Evolutionary conservation across 2,329 filamentous ascomycete species (phyloP), one percentile per base, ranked within the genome.

Genomic region (Seiridium unicorne): DNA sequence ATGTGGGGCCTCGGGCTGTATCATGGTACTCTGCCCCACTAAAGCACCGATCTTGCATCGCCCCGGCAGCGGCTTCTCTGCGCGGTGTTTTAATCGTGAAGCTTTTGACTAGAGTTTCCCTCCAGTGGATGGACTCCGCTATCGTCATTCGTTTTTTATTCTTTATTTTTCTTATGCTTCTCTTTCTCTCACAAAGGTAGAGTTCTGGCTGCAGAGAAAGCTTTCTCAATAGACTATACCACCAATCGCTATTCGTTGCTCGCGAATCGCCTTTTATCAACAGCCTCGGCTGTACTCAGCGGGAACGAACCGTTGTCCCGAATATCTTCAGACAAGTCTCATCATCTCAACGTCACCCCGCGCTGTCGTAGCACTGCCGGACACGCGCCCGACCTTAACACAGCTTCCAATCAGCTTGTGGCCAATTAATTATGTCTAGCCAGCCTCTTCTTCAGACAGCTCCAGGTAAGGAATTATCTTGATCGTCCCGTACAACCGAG

Each of bases 361-460:
- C 46, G 46, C n/a, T 3, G 26, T 18, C n/a, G 46, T 48, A 48
- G 2, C 35, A 26, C 47, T 32, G 26, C 47, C 26, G 26, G 47
- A 18, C 26, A 26, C 47, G 18, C 47, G 32, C 13, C 26, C 47
- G 35, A 35, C 9, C 13, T 32, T 31, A 9, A 49, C 8, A 35
- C 26, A 49, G 26, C 47, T 9, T 26, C 18, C 47, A 36, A 38
- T 9, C 35, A n/a, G 13, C 13, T 53, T 35, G 5, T n/a, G n/a
- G 44, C 34, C 36, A 44, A 34, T 35, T 31, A 74, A 83, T 66
- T 72, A 98, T 99, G 95, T 99, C 95, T 65, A 93, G 89, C 75
- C 94, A 97, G 80, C 95, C 95, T 72, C 91, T 99, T 61, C 91
- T 99, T 68, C 93, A 97, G 75, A 94, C 92, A 57, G 90, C 93